These are phyloP conservation scores for Knufia petricola DNA, from an alignment of 2,329 filamentous ascomycete species.

Conservation along the genomic window DNA sequence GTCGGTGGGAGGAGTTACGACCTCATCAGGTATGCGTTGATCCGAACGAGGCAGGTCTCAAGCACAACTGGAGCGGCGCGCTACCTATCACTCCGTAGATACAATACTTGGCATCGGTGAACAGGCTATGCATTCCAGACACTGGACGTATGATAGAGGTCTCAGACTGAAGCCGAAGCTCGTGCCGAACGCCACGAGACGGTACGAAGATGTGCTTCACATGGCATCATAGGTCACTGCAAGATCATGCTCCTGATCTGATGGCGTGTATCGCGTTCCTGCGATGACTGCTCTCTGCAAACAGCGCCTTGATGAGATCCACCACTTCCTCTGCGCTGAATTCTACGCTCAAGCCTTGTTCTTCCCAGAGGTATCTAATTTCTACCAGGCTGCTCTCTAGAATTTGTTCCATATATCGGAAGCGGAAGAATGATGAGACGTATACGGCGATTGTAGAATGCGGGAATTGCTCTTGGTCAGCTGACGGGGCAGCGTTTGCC, in stretches of 20 bases:
- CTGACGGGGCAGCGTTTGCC: slow-evolving; percentile 13
- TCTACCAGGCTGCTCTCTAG: slow-evolving; percentile 54
- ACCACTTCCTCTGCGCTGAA: slow-evolving; percentile 53
- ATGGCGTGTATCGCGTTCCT: slow-evolving; percentile 51
- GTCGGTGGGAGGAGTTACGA: too few relatives aligned
- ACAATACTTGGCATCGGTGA: too few relatives aligned
- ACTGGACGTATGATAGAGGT: too few relatives aligned
- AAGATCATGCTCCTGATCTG: slow-evolving; percentile 19
- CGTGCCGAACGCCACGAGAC: too few relatives aligned
- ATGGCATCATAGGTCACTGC: too few relatives aligned
- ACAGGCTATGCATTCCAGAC: too few relatives aligned
- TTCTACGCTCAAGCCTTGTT: slow-evolving; percentile 54
- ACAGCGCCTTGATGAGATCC: slow-evolving; percentile 54
- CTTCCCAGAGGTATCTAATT: slow-evolving; percentile 56
- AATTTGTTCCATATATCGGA: slow-evolving; percentile 55
- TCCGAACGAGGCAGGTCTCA: too few relatives aligned
- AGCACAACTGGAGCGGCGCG: too few relatives aligned
- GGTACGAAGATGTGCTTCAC: too few relatives aligned
- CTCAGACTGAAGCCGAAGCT: too few relatives aligned
- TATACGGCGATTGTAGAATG: slow-evolving; percentile 50
- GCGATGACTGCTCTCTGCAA: slow-evolving; percentile 52
- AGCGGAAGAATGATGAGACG: slow-evolving; percentile 54
- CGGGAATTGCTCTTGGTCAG: slow-evolving; percentile 15
- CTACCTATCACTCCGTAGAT: too few relatives aligned
- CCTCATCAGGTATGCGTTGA: too few relatives aligned